Base-by-base conservation (phyloP, 75 land plant species). In the Selaginella tamariscina region DNA sequence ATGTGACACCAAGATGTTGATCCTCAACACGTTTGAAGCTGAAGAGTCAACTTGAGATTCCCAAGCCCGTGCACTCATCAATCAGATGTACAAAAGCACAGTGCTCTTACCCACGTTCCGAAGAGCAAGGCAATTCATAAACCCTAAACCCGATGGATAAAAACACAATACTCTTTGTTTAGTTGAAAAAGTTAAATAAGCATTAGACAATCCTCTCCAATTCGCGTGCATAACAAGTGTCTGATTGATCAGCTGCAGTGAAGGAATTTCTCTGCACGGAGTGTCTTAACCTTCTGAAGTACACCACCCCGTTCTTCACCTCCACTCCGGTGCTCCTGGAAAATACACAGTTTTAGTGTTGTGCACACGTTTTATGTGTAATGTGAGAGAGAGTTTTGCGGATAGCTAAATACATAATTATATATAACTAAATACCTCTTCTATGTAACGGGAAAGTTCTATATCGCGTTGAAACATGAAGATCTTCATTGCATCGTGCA, bases 291-390 rank as follows among this genome's bases (percentile, higher is more conserved):
- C 75, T 82, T 83, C 74, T 91, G 71, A 91, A 91, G 68, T 68
- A 80, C 1, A 91, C 82, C 54, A 75, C 2, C 80, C 84, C 75
- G 81, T 59, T 66, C 83, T 73, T 32, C 85, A 74, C 74, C 88
- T 89, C 97, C 97, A 91, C 27, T 91, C 87, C 22, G 83, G 86
- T 91, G 87, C 54, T 88, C 94, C 97, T 91, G 84, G 20, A 54
- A 55, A 54, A 32, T 18, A 65, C 24, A 30, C 2, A 32, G 32
- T 65, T 30, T 23, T 0, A 49, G 15, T 49, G 11, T 49, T 49
- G 54, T 11, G 54, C 54, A 49, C 11, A 49, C 11, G 11, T 49
- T 49, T 49, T 11, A 49, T 11, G 20, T 11, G 54, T 11, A 11
- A 20, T 11, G n/a, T 59, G 62, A 22, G n/a, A 24, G 62, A 22